phyloP scores from a whole-genome alignment of 768 basidiomycete species.

The Trametopsis cervina region DNA sequence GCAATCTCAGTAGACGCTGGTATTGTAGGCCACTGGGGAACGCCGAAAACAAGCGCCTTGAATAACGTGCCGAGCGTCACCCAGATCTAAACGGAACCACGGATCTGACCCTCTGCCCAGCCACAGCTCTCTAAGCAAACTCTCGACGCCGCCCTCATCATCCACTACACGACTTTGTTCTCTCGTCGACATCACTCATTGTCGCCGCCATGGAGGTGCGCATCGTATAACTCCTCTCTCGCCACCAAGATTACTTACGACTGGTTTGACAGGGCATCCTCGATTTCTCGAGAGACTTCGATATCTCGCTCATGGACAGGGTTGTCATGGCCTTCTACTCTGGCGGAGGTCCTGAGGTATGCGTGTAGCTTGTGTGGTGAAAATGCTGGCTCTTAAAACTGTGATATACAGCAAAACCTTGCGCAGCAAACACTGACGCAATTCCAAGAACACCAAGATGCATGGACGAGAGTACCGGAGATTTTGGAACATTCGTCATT shows the following conservation, averaged over 20 bases:
- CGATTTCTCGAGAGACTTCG: conserved; percentile 91
- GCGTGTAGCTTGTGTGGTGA: conserved; percentile 18
- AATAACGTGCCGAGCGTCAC: not conserved
- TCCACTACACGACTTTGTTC: conserved; percentile 12
- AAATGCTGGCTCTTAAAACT: conserved; percentile 2
- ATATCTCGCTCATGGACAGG: conserved; percentile 87
- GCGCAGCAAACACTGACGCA: conserved; percentile 94
- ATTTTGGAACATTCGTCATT: conserved; percentile 82
- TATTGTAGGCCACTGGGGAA: too few relatives aligned
- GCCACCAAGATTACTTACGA: not conserved
- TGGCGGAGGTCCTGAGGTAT: conserved; percentile 75
- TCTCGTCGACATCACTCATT: conserved; percentile 2
- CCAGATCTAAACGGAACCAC: not conserved
- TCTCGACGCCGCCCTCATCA: conserved; percentile 14
- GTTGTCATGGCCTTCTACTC: conserved; percentile 91
- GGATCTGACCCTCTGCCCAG: conserved; percentile 25
- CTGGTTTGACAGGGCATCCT: conserved; percentile 61
- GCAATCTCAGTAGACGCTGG: not conserved
- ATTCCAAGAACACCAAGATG: conserved; percentile 92
- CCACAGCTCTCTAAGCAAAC: conserved; percentile 20
- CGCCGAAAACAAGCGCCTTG: not conserved
- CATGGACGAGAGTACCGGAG: conserved; percentile 95
- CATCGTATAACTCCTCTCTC: conserved; percentile 5
- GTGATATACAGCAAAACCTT: conserved; percentile 70
- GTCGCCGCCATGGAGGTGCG: conserved; percentile 32